Evolutionary conservation across 106 monocot genomes (phyloP), one percentile per base, ranked within the genome.

Genomic region (Dactylorhiza incarnata): DNA sequence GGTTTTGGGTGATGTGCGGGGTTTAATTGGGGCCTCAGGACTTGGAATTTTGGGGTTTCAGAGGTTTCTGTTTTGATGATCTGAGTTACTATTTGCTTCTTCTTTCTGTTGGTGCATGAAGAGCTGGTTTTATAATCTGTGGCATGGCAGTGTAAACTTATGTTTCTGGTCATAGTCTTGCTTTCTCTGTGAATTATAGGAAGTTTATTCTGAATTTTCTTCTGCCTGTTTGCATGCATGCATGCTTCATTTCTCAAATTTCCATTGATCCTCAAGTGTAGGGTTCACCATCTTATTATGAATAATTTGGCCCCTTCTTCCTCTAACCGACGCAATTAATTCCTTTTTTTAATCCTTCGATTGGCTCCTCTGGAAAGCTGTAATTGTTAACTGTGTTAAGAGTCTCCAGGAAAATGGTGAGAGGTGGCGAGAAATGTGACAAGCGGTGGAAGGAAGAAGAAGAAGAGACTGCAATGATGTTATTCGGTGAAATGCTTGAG

Each of bases 401-500:
- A n/a, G 16, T 49, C 44, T 72, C 9, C 72, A 37, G 44, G 73
- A 73, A 67, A 83, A 65, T 81, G 83, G 71, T 19, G 58, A 76
- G 26, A 25, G 29, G 52, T 23, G 81, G 24, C 22, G 55, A 79
- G 66, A 51, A 53, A 10, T 45, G 19, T 77, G 79, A 76, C 24
- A 45, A 62, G 25, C 71, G 58, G 19, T 56, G 62, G 7, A 65
- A 65, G 29, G 37, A 76, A 9, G 62, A 55, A 25, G 62, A 55
- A 25, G 82, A 76, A 45, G 74, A 48, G 49, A 74, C 50, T 7
- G 68, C 80, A 77, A 66, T 51, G 71, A 75, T 80, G 76, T 48
- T 92, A 73, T 85, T 89, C 74, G 89, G 87, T 44, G 82, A 87
- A 52, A 82, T 81, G 22, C 54, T 89, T 15, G 72, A 26, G 2